A percentile compares a stretch with the other conserved stretches of the same genome.
Conservation (phyloP, 2,329 filamentous ascomycete genomes). For the Ploettnerulaceae sp. region DNA sequence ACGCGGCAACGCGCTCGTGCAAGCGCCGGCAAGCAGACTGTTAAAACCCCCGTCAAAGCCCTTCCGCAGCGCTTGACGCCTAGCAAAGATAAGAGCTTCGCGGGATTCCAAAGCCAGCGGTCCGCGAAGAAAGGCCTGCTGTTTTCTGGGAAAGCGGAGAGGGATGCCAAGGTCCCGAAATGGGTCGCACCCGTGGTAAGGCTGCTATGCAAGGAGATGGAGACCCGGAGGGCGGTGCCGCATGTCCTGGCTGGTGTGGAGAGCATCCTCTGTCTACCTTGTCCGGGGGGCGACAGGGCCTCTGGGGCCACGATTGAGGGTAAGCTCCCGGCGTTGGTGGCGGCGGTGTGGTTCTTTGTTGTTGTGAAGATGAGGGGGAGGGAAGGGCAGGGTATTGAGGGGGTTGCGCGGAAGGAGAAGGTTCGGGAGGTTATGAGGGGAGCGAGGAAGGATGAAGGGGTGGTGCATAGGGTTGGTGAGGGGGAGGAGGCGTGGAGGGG, state of each 20-base stretch:
- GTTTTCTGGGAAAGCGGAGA: conserved; percentile 21
- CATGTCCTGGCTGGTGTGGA: conserved; percentile 73
- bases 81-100: conserved; percentile 42
- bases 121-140: conserved; percentile 26
- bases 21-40: neutral
- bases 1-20: conserved; percentile 16
- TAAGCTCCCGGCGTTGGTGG: conserved; percentile 51
- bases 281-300: conserved; percentile 15
- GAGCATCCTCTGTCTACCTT: conserved; percentile 36
- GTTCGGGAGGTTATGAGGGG: conserved; percentile 42
- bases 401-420: conserved; percentile 43
- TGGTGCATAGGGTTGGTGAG: conserved; percentile 42
- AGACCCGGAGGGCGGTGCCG: conserved; percentile 57
- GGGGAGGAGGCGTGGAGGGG: conserved; percentile 46
- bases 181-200: conserved; percentile 70
- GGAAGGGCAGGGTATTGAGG: conserved; percentile 38
- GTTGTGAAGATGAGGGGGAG: conserved; percentile 42
- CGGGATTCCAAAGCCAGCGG: conserved; percentile 32
- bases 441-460: conserved; percentile 37
- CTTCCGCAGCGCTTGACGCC: conserved; percentile 37
- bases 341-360: conserved; percentile 57
- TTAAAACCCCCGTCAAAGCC: neutral
- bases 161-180: conserved; percentile 39
- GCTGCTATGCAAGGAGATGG: conserved; percentile 57
- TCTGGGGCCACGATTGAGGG: conserved; percentile 32